Conservation (phyloP, 495 filamentous ascomycete genomes). For the Hypomontagnella submonticulosa region DNA sequence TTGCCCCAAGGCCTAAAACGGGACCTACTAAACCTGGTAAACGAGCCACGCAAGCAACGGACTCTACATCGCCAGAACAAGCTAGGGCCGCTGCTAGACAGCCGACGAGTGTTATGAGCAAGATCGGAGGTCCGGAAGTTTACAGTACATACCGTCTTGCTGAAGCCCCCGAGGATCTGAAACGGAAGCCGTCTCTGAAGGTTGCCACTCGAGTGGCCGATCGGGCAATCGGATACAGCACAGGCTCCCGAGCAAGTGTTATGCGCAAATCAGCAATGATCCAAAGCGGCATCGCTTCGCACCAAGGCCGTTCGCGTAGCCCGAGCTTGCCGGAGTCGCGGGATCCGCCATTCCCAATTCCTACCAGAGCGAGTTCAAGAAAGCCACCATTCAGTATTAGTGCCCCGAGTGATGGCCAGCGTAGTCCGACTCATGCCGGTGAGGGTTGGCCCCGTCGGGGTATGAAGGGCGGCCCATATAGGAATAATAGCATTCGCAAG, state of each 20-base stretch:
- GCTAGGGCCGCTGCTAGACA: conserved; percentile 39
- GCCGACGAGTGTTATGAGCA: conserved; percentile 41
- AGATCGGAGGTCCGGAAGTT: conserved; percentile 40
- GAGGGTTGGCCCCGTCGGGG: conserved; percentile 56
- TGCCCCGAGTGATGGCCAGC: conserved; percentile 75
- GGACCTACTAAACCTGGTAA: conserved; percentile 49
- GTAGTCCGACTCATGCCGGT: conserved; percentile 73
- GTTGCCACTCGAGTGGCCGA: conserved; percentile 46
- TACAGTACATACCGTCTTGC: conserved; percentile 46
- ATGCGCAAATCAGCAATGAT: conserved; percentile 76
- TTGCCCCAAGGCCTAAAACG: conserved; percentile 65
- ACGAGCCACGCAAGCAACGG: conserved; percentile 41
- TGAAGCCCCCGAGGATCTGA: conserved; percentile 48
- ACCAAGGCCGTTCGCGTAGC: conserved; percentile 75
- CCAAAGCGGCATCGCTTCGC: conserved; percentile 77
- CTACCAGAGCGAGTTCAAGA: conserved; percentile 86
- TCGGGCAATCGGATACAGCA: conserved; percentile 43
- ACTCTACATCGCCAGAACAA: conserved; percentile 51
- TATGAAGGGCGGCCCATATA: conserved; percentile 55
- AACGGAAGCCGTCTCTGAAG: conserved; percentile 47
- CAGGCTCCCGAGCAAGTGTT: conserved; percentile 52
- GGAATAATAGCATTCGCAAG: conserved; percentile 75
- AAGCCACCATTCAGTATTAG: conserved; percentile 74
- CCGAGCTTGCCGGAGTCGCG: conserved; percentile 74
- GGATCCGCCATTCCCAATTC: conserved; percentile 89